A percentile compares a stretch with the other conserved stretches of the same genome.
Evolutionary conservation across 2,329 filamentous ascomycete species (phyloP).

Genomic region (Xylariales sp.): DNA sequence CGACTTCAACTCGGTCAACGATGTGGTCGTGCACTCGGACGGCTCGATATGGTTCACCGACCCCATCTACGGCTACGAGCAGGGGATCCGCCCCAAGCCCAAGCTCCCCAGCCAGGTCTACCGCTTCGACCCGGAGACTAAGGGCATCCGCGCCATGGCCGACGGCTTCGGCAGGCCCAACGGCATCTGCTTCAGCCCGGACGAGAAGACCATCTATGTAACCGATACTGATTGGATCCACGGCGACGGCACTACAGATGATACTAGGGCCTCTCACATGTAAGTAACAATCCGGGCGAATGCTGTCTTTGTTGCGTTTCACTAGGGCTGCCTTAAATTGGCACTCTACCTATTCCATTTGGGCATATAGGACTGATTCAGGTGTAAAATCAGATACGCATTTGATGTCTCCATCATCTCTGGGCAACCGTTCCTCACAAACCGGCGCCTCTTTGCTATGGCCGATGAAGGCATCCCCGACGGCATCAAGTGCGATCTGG

Average conservation of each 20-base stretch:
- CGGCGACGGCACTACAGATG: slow-evolving; percentile 27
- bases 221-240: slow-evolving; percentile 33
- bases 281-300: too few relatives aligned
- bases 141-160: slow-evolving; percentile 38
- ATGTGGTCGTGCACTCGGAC: slow-evolving; percentile 38
- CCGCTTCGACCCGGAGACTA: slow-evolving; percentile 34
- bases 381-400: slow-evolving; percentile 24
- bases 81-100: slow-evolving; percentile 39
- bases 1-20: slow-evolving; percentile 45
- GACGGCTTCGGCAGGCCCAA: slow-evolving; percentile 44
- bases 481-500: slow-evolving; percentile 40
- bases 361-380: too few relatives aligned
- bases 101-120: slow-evolving; percentile 43
- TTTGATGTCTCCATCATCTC: slow-evolving; percentile 24
- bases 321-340: too few relatives aligned
- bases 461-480: slow-evolving; percentile 42
- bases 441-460: slow-evolving; percentile 46
- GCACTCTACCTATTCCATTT: too few relatives aligned
- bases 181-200: slow-evolving; percentile 41
- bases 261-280: slow-evolving; percentile 18
- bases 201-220: slow-evolving; percentile 38
- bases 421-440: slow-evolving; percentile 35
- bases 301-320: too few relatives aligned
- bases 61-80: slow-evolving; percentile 42
- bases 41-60: slow-evolving; percentile 47